phyloP scores from a whole-genome alignment of 345 rosid species.

The Aquilaria yunnanensis region DNA sequence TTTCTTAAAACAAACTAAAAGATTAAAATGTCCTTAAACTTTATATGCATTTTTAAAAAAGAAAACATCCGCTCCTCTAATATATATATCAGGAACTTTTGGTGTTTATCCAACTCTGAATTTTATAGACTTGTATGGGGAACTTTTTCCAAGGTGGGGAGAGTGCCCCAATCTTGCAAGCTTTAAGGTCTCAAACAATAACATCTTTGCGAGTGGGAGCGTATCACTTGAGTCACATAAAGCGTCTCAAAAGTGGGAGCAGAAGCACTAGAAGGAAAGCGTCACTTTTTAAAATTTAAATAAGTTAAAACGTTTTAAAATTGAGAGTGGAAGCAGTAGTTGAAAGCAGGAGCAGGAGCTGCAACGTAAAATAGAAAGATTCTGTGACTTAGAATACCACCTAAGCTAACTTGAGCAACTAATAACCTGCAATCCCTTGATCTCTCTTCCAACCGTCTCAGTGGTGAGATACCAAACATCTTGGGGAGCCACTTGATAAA shows the following conservation, averaged over 20 bases:
- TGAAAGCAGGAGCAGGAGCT: no score
- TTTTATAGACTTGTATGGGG: slow-evolving; percentile 13
- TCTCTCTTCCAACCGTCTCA: slow-evolving; percentile 11
- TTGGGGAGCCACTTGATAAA: neutral
- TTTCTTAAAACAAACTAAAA: no score
- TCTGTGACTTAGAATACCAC: slow-evolving; percentile 2
- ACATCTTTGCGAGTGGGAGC: slow-evolving; percentile 2
- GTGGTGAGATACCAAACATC: slow-evolving; percentile 1
- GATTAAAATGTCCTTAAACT: no score
- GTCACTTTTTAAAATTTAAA: no score
- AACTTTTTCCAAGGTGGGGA: neutral
- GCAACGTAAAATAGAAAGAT: no score
- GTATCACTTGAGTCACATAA: no score
- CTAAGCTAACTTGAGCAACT: slow-evolving; percentile 4
- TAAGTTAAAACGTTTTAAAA: no score
- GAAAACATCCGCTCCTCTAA: neutral
- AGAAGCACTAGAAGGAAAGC: no score
- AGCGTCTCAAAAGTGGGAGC: no score
- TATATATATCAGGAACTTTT: neutral
- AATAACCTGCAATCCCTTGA: neutral
- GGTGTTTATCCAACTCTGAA: slow-evolving; percentile 9
- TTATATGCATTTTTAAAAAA: no score
- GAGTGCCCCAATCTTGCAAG: slow-evolving; percentile 2
- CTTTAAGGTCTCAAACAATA: slow-evolving; percentile 7
- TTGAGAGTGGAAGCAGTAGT: no score